Conservation (phyloP, 768 basidiomycete genomes). For the Phaeotremella fagi region DNA sequence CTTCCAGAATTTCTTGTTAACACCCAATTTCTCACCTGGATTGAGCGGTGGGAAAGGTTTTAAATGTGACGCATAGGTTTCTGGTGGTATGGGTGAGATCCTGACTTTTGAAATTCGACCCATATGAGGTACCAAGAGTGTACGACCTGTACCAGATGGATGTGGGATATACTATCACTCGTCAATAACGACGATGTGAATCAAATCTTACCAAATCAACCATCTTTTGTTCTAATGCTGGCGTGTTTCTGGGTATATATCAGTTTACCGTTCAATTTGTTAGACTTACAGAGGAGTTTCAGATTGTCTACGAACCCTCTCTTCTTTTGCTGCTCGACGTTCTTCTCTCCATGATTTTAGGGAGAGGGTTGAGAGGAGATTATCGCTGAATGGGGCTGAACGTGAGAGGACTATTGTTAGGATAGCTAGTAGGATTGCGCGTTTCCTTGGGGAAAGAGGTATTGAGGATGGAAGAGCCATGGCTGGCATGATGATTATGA, state of each 20-base stretch:
- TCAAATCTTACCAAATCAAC: conserved; percentile 41
- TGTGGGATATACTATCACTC: conserved; percentile 63
- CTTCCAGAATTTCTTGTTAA: conserved; percentile 63
- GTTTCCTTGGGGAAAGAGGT: not conserved
- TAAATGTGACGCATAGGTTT: conserved; percentile 56
- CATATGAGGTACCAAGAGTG: conserved; percentile 63
- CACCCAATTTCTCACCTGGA: conserved; percentile 54
- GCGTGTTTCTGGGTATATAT: conserved; percentile 34
- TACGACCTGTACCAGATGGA: conserved; percentile 56
- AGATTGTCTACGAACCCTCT: conserved; percentile 41
- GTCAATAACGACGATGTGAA: not conserved
- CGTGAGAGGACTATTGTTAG: conserved; percentile 22
- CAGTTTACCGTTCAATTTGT: not conserved
- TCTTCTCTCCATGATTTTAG: conserved; percentile 29
- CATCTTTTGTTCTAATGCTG: conserved; percentile 48
- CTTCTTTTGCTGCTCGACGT: conserved; percentile 16
- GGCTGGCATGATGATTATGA: too few species aligned
- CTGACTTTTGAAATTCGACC: conserved; percentile 60
- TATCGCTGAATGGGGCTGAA: conserved; percentile 12
- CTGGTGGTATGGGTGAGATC: conserved; percentile 54
- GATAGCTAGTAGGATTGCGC: conserved; percentile 13
- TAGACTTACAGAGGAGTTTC: conserved; percentile 50
- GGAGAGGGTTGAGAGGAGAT: conserved; percentile 2
- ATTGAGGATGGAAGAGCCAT: not conserved
- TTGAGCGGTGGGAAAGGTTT: conserved; percentile 61